Evolutionary conservation across 2,329 filamentous ascomycete species (phyloP).

Genomic region (Colletotrichum sansevieriae): DNA sequence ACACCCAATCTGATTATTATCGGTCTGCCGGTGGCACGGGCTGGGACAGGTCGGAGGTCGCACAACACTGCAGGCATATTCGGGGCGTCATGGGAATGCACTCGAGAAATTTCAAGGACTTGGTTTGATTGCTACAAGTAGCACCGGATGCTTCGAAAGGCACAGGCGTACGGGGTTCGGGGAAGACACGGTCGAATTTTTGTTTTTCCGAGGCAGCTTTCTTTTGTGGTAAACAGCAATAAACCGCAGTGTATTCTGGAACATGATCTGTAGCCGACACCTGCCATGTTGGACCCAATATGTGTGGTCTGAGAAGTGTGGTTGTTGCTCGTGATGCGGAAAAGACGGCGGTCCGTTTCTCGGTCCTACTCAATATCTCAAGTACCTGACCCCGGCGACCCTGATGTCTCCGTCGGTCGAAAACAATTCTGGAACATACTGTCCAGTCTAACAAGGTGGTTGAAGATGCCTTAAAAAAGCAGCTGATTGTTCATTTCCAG

Average conservation of each 20-base stretch:
- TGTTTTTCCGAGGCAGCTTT: background rate
- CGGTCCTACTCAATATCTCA: conserved; percentile 11
- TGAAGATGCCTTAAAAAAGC: background rate
- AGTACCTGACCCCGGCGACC: background rate
- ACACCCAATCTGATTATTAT: background rate
- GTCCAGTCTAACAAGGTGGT: background rate
- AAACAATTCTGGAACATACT: background rate
- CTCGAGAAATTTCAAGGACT: background rate
- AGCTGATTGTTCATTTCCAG: conserved; percentile 16
- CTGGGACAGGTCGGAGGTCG: conserved; percentile 7
- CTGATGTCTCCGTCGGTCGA: background rate
- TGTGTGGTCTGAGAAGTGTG: conserved; percentile 22
- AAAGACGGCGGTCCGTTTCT: conserved; percentile 29
- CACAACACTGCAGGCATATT: conserved; percentile 10
- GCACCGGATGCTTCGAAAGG: conserved; percentile 11
- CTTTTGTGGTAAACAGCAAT: conserved; percentile 22
- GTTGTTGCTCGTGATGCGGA: background rate
- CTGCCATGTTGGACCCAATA: background rate
- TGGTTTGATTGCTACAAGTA: conserved; percentile 5
- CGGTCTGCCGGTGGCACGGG: conserved; percentile 18
- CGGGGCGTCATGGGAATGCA: conserved; percentile 10
- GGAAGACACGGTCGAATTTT: background rate
- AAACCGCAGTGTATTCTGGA: background rate
- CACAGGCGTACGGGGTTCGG: conserved; percentile 33
- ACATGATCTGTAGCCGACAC: no score